These are phyloP conservation scores for Fibroporia radiculosa DNA, from an alignment of 768 basidiomycete genomes.

Conservation along the genomic window DNA sequence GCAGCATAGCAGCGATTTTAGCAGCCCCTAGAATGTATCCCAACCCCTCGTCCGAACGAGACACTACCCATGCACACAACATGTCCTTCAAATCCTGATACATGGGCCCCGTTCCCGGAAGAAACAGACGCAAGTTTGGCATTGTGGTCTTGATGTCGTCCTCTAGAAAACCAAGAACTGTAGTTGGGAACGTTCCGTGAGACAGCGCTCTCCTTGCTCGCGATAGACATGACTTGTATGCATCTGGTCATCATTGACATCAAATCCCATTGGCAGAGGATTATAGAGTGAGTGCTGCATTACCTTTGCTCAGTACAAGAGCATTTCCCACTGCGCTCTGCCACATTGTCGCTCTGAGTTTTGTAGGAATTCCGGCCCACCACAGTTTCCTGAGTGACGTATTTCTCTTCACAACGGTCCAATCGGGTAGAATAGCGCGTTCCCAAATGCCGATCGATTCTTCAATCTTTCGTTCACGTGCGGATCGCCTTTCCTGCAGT, in stretches of 20 bases:
- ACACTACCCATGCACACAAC: conserved; percentile 82
- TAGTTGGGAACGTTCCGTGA: conserved; percentile 57
- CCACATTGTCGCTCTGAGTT: conserved; percentile 77
- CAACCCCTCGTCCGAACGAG: conserved; percentile 75
- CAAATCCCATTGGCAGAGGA: too few species aligned
- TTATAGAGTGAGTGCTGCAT: neutral
- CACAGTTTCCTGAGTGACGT: conserved; percentile 62
- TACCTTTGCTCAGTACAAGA: conserved; percentile 77
- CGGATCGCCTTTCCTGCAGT: conserved; percentile 51
- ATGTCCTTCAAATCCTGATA: conserved; percentile 79
- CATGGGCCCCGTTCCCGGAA: conserved; percentile 67
- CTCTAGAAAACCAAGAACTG: conserved; percentile 58
- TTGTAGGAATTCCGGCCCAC: conserved; percentile 86
- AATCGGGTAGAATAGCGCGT: conserved; percentile 72
- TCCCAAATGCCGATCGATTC: conserved; percentile 73
- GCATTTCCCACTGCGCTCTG: conserved; percentile 79
- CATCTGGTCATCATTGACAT: conserved; percentile 39
- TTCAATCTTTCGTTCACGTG: conserved; percentile 62
- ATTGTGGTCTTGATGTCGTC: conserved; percentile 69
- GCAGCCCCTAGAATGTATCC: conserved; percentile 64
- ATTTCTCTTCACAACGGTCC: conserved; percentile 66
- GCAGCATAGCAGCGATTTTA: conserved; percentile 78
- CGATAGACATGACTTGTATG: conserved; percentile 61
- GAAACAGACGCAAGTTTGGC: conserved; percentile 75
- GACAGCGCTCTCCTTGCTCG: conserved; percentile 66